Evolutionary conservation across 768 basidiomycete species (phyloP), one percentile per base, ranked within the genome.

Genomic region (Russula sp.): DNA sequence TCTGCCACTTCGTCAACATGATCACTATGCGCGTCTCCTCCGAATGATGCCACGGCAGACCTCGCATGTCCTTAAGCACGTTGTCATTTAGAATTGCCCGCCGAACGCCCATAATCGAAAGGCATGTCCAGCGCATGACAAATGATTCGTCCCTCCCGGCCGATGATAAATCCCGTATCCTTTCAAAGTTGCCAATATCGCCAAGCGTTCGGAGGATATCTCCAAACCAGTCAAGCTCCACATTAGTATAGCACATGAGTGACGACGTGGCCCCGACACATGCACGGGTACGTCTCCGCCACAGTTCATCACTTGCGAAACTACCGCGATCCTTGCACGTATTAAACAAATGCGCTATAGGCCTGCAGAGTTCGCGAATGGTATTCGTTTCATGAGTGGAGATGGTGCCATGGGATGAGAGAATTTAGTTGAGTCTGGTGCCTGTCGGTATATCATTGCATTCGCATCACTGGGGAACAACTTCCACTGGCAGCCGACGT

Each of bases 111-210:
- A 36, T 22, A 32, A 34, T 32, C 2, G 32, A 53, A 22, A 53
- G n/a, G 52, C 52, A 53, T n/a, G 52, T 53, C 52, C 52, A 53
- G 11, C 30, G 52, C 52, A 14, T 28, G 18, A 53, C 32, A 22
- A 53, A 53, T 18, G 52, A 5, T 6, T 53, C 20, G 5, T 53
- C 52, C 32, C 2, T 53, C 20, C 20, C 52, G 11, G 20, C 11
- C 20, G 22, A 32, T 10, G 52, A 34, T n/a, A 14, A 53, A 2
- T 53, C n/a, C 4, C n/a, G n/a, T 2, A n/a, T 22, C 10, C 6
- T 9, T 34, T 52, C 28, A 32, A 20, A 30, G 28, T 5, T 30
- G 28, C 51, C 51, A 10, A 52, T 32, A 52, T 52, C 28, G 30
- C 9, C 18, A 18, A 52, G 28, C 0, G 18, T 16, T 8, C 9